These are phyloP conservation scores for Endothia cerciana DNA, from an alignment of 2,329 filamentous ascomycete species.

Conservation along the genomic window DNA sequence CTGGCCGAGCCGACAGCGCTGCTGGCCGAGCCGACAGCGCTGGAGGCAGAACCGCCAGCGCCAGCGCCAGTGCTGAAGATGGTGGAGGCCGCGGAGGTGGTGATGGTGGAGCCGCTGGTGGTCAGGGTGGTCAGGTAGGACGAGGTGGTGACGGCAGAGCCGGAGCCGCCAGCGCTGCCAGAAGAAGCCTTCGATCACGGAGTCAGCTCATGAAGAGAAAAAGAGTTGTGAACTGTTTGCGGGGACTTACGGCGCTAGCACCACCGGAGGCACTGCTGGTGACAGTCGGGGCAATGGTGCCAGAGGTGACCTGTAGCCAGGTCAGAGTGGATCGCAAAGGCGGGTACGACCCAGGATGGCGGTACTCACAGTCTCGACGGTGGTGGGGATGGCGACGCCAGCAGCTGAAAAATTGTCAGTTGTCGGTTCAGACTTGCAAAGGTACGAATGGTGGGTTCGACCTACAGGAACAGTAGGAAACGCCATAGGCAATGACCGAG, in stretches of 20 bases:
- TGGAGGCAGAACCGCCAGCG: conserved; percentile 26
- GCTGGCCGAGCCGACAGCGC: conserved; percentile 32
- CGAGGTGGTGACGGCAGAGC: conserved; percentile 40
- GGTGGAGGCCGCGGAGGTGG: conserved; percentile 43
- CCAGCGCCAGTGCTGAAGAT: conserved; percentile 35
- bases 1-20: conserved; percentile 30
- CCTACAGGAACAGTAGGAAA: conserved; percentile 45
- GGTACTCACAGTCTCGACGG: conserved; percentile 32
- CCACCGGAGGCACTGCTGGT: conserved; percentile 24
- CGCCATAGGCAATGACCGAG: conserved; percentile 44
- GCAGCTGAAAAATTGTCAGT: conserved; percentile 35
- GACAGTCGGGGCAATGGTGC: conserved; percentile 32
- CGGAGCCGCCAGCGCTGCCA: conserved; percentile 21
- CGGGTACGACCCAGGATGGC: background rate
- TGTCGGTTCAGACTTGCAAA: conserved; percentile 10
- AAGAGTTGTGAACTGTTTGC: conserved; percentile 3
- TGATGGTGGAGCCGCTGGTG: conserved; percentile 40
- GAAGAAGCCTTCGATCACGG: conserved; percentile 7
- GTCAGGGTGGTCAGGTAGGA: conserved; percentile 42
- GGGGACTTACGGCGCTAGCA: conserved; percentile 19
- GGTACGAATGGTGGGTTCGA: background rate
- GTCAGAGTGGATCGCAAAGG: conserved; percentile 5
- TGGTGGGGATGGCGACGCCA: conserved; percentile 43
- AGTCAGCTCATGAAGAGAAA: background rate
- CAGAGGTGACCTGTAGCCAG: conserved; percentile 23